Conservation (phyloP, 2,329 filamentous ascomycete genomes). For the Penicillium sp. region DNA sequence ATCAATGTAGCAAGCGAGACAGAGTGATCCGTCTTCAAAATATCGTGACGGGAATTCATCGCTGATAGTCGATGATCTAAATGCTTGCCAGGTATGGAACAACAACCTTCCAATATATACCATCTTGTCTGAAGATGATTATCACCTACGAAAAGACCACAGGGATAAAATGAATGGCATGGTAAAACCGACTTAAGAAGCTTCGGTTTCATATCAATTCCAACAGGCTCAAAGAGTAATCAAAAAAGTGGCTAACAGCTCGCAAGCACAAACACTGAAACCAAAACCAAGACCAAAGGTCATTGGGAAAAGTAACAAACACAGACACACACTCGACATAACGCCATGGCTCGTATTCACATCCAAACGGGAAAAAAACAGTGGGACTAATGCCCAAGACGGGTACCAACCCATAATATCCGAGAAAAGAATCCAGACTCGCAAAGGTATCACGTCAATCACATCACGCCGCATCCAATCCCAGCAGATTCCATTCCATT, state of each 20-base stretch:
- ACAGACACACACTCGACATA: conserved; percentile 8
- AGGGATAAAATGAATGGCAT: background rate
- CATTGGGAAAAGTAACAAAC: too few relatives aligned
- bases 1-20: too few relatives aligned
- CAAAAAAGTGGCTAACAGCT: background rate
- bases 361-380: conserved; percentile 7
- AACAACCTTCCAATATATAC: too few relatives aligned
- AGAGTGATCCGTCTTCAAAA: too few relatives aligned
- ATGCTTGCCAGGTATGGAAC: too few relatives aligned
- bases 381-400: background rate
- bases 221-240: background rate
- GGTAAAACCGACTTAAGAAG: background rate
- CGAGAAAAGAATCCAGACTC: background rate
- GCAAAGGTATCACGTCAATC: background rate
- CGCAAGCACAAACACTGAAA: background rate
- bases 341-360: conserved; percentile 23
- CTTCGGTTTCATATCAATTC: background rate
- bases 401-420: background rate
- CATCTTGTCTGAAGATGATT: too few relatives aligned
- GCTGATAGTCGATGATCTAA: too few relatives aligned
- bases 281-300: background rate
- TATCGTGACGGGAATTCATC: too few relatives aligned
- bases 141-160: background rate
- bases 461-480: background rate
- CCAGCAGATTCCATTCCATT: background rate